Evolutionary conservation across 768 basidiomycete genomes (phyloP), one percentile per base, ranked within the genome.

Genomic region (Suillus sp.): DNA sequence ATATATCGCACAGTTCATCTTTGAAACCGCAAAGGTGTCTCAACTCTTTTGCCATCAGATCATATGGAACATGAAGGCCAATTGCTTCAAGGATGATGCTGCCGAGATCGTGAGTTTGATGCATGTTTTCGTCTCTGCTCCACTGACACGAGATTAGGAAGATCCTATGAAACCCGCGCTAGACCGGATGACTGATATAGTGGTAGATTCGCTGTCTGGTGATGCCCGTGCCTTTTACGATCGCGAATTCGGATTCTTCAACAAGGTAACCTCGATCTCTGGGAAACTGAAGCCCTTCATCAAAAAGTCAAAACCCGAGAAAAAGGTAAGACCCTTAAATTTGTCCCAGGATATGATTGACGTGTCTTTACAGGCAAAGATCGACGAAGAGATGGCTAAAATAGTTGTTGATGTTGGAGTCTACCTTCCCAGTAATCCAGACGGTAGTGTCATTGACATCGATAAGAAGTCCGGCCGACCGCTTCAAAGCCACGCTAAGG

Each of bases 41-140:
- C 96, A 96, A 73, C 77, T 95, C 27, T 99, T 99, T 80, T 99
- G 97, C 72, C 97, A 99, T 73, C 97, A 99, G 78, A 99, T 99
- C 66, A 93, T 99, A 65, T 99, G 97, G 97, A 99, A 99, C 74
- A 99, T 99, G 97, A 96, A 96, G 71, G 97, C 97, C 5, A 99
- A 99, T 71, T 95, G 92, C 65, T 97, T 88, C 75, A 93, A 91
- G 69, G 96, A 95, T 69, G 97, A 99, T 70, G 79, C 82, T 8
- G 93, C 87, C 16, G 95, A 96, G 74, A 81, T 91, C 63, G 94
- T 92, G 69, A 58, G 86, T 79, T 59, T 38, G 13, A 25, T 38
- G 2, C 18, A 32, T 59, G 2, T 64, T n/a, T 22, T 38, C 27
- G 20, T n/a, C 59, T 47, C 35, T 20, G 10, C 37, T 35, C 34